These are phyloP conservation scores for Tuctoria greenei DNA, from an alignment of 176 grass and related monocot genomes.

Conservation along the genomic window DNA sequence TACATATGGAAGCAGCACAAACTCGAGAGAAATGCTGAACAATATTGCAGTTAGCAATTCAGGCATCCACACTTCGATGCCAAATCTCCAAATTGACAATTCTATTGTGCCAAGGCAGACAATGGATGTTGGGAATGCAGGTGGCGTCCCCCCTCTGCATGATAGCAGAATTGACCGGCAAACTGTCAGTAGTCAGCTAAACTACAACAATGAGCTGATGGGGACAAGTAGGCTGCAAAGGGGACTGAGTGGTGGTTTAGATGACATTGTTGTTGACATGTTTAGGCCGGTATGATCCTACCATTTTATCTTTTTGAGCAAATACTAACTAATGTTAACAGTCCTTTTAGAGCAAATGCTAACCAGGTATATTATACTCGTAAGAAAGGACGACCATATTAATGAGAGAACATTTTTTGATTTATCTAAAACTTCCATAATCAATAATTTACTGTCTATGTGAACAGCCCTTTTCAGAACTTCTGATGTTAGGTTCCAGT, in stretches of 20 bases:
- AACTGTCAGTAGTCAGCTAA: constrained; percentile 24
- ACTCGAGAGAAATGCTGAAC: constrained; percentile 46
- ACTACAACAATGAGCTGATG: constrained; percentile 49
- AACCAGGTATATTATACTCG: neutral
- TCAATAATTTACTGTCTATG: neutral
- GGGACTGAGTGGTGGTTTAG: constrained; percentile 51
- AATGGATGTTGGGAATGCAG: constrained; percentile 31
- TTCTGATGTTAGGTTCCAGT: neutral
- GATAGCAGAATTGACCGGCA: constrained; percentile 45
- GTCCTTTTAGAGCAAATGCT: neutral
- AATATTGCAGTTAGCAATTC: constrained; percentile 45
- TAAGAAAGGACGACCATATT: neutral
- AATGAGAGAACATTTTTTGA: neutral
- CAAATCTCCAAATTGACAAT: constrained; percentile 45
- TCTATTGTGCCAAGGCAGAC: constrained; percentile 34
- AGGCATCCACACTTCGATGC: constrained; percentile 45
- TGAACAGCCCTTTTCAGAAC: neutral
- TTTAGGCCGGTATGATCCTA: constrained; percentile 53
- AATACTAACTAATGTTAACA: neutral
- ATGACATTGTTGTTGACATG: constrained; percentile 60
- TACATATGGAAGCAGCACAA: constrained; percentile 34
- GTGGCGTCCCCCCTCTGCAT: constrained; percentile 19
- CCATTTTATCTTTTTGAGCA: neutral
- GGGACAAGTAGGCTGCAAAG: constrained; percentile 42
- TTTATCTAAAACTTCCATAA: neutral